These are phyloP conservation scores for Orbilia oligospora DNA, from an alignment of 2,329 filamentous ascomycete species.

Conservation along the genomic window DNA sequence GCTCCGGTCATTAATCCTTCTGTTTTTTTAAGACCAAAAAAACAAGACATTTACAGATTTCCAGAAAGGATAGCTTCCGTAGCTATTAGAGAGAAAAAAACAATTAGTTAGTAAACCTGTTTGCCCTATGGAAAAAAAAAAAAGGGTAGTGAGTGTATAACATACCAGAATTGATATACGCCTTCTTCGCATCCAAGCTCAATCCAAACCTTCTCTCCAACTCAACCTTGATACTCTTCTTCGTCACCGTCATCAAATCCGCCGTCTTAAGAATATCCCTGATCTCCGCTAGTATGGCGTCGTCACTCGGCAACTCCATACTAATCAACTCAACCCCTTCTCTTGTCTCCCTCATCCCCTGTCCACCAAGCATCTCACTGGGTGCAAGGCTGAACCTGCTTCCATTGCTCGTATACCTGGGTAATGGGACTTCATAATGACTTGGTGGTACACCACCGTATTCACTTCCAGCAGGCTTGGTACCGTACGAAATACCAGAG, in stretches of 20 bases:
- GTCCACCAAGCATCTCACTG: constrained; percentile 78
- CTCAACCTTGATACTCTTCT: constrained; percentile 97
- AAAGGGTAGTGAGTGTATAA: no score
- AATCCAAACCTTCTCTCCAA: constrained; percentile 91
- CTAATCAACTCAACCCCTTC: constrained; percentile 82
- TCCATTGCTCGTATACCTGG: constrained; percentile 68
- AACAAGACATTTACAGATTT: constrained; percentile 72
- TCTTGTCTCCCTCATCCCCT: constrained; percentile 69
- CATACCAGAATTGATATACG: constrained; percentile 94
- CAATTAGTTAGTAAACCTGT: constrained; percentile 66
- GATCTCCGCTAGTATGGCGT: constrained; percentile 92
- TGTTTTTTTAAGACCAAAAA: neutral
- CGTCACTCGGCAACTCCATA: constrained; percentile 86
- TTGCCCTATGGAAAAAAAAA: no score
- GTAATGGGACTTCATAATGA: constrained; percentile 71
- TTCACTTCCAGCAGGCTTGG: constrained; percentile 75
- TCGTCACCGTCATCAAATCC: constrained; percentile 97
- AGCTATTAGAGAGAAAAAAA: constrained; percentile 69
- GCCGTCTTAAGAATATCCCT: constrained; percentile 91
- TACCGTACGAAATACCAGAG: constrained; percentile 94
- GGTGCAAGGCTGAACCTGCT: constrained; percentile 86
- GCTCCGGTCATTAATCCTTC: constrained; percentile 10
- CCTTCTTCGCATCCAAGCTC: constrained; percentile 85
- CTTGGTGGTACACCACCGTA: constrained; percentile 71
- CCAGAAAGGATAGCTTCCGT: constrained; percentile 85